Evolutionary conservation across 2,329 filamentous ascomycete genomes (phyloP).

Genomic region (Exophiala sp.): DNA sequence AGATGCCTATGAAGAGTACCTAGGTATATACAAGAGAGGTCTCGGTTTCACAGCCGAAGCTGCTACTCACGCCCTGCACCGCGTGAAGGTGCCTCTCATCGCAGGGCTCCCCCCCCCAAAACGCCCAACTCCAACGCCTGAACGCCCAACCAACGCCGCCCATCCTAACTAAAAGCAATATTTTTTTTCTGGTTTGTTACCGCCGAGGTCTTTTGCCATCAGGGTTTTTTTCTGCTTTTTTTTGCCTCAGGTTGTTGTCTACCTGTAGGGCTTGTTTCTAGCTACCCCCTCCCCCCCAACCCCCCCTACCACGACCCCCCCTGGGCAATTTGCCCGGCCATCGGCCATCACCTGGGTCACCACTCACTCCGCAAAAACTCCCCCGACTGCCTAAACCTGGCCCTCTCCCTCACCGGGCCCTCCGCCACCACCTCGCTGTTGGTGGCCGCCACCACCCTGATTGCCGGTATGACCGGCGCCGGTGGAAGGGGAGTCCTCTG

Average conservation of each 20-base stretch:
- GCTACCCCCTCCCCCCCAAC: background rate
- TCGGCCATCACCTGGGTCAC: too few species aligned
- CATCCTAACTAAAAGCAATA: background rate
- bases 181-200: background rate
- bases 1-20: background rate
- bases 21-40: background rate
- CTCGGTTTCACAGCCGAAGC: conserved; percentile 6
- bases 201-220: background rate
- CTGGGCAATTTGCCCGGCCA: too few species aligned
- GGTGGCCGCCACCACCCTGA: background rate
- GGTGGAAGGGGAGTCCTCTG: background rate
- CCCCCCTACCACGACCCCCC: too few species aligned
- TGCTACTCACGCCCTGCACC: conserved; percentile 7
- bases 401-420: background rate
- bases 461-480: background rate
- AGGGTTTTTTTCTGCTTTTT: background rate
- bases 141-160: background rate
- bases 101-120: conserved; percentile 1
- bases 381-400: background rate
- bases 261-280: background rate
- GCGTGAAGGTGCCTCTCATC: conserved; percentile 6
- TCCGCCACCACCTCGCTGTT: background rate
- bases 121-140: background rate
- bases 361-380: background rate
- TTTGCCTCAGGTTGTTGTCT: background rate